These are phyloP conservation scores for Pterocarpus santalinus DNA, from an alignment of 306 rosid species.

Conservation along the genomic window DNA sequence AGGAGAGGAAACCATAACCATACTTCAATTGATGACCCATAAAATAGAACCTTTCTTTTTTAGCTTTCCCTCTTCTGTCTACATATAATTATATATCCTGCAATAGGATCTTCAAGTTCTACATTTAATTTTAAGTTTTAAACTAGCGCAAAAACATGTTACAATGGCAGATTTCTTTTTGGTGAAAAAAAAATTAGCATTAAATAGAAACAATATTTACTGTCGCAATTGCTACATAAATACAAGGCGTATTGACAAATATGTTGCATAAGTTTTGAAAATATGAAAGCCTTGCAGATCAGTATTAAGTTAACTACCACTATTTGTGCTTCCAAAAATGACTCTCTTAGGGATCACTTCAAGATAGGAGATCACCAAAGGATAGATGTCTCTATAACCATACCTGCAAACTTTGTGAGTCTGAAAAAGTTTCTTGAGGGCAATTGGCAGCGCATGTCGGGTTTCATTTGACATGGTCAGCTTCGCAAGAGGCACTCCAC, in stretches of 20 bases:
- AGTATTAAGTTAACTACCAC: conserved; percentile 23
- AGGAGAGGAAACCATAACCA: not conserved
- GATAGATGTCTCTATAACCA: conserved; percentile 2
- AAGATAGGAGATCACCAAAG: conserved; percentile 21
- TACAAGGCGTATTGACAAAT: too few relatives aligned
- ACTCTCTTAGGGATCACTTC: conserved; percentile 6
- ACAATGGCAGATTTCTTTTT: too few relatives aligned
- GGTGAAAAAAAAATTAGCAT: too few relatives aligned
- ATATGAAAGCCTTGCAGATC: conserved; percentile 14
- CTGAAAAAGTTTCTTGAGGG: conserved; percentile 70
- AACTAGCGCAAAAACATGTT: too few relatives aligned
- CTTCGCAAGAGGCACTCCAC: conserved; percentile 51
- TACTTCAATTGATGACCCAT: not conserved
- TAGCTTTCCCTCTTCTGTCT: not conserved
- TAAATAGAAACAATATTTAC: too few relatives aligned
- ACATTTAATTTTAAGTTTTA: not conserved
- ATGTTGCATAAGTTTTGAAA: not conserved
- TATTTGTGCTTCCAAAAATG: conserved; percentile 21
- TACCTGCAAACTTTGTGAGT: conserved; percentile 92
- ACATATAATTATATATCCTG: not conserved
- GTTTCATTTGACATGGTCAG: conserved; percentile 85
- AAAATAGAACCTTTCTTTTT: not conserved
- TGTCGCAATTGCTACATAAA: too few relatives aligned
- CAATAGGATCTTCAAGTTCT: not conserved
- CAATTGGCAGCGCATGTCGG: conserved; percentile 76